Conservation (phyloP, 768 basidiomycete species). For the Mycena capillaripes region DNA sequence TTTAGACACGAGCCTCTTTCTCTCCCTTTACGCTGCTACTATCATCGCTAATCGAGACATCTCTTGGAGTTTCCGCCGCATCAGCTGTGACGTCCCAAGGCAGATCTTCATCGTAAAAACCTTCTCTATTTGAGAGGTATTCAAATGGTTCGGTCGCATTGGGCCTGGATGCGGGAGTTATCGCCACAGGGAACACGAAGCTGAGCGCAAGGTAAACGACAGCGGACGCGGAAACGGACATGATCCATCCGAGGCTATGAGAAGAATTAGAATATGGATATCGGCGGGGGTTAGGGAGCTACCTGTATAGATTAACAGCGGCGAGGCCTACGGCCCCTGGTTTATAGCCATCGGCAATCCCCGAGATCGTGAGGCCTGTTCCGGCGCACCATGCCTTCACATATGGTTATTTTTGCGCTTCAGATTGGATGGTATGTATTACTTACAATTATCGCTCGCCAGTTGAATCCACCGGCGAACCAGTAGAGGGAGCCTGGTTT, state of each 20-base stretch:
- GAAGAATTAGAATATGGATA: not conserved
- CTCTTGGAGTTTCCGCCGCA: not conserved
- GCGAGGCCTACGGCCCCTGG: conserved; percentile 24
- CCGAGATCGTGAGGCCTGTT: conserved; percentile 31
- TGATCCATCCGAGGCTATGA: conserved; percentile 30
- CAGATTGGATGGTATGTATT: not conserved
- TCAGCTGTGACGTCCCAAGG: conserved; percentile 33
- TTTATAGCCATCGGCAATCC: conserved; percentile 30
- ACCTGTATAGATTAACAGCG: conserved; percentile 32
- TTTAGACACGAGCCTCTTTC: not conserved
- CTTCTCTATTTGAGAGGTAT: conserved; percentile 32
- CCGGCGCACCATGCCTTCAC: conserved; percentile 31
- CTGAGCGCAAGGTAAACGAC: conserved; percentile 27
- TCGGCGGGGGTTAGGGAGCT: not conserved
- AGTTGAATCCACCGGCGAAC: conserved; percentile 36
- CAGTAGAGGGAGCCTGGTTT: conserved; percentile 30
- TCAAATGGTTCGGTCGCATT: conserved; percentile 19
- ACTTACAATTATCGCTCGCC: conserved; percentile 34
- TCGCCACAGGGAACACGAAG: conserved; percentile 32
- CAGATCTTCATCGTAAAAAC: conserved; percentile 35
- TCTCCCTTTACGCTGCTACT: conserved; percentile 22
- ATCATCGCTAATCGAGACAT: conserved; percentile 20
- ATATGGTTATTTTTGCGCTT: not conserved
- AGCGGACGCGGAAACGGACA: conserved; percentile 30
- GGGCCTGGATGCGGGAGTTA: conserved; percentile 17